Evolutionary conservation across 108 stramenopile species (phyloP), one percentile per base, ranked within the genome.

Genomic region (Nitzschia putrida): DNA sequence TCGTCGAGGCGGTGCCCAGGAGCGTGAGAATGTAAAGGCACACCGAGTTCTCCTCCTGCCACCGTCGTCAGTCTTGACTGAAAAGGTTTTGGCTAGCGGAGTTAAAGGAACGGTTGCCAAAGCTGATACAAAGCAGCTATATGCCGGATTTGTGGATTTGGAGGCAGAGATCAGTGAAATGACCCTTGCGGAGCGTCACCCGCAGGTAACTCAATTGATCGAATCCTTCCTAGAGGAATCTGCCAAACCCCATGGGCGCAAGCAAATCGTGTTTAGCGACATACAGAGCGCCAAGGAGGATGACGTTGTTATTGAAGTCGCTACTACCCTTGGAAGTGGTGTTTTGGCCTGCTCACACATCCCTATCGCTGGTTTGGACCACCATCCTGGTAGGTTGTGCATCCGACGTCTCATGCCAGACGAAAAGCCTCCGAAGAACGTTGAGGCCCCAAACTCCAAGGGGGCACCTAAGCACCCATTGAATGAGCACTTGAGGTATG

Each of bases 21-120:
- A 90, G 42, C 79, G 85, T 53, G 88, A 92, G 51, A 88, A 87
- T 66, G 66, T 93, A 7, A 84, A 84, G 26, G 91, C 85, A 16
- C 84, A 85, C 41, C 82, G 91, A 44, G 53, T 90, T 22, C 71
- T 82, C 5, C 55, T 93, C 49, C 59, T 90, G 21, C 86, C 88
- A 38, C 66, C 64, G 29, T 77, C 83, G 10, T 75, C 83, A 1
- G 68, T 93, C 11, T 43, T 56, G 25, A 68, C 74, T 16, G 85
- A 80, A 40, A 83, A 88, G 37, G 53, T 73, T 12, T 25, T 93
- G 44, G 86, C 72, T 11, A 79, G 54, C 0, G 81, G 66, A 13
- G 68, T 86, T 3, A 74, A 67, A 74, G 89, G 81, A 24, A 54
- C 75, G 51, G 81, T 93, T 21, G 75, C 49, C 11, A 83, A 81